Conservation (phyloP, 441 rosid species). For the Syzygium syzygioides region DNA sequence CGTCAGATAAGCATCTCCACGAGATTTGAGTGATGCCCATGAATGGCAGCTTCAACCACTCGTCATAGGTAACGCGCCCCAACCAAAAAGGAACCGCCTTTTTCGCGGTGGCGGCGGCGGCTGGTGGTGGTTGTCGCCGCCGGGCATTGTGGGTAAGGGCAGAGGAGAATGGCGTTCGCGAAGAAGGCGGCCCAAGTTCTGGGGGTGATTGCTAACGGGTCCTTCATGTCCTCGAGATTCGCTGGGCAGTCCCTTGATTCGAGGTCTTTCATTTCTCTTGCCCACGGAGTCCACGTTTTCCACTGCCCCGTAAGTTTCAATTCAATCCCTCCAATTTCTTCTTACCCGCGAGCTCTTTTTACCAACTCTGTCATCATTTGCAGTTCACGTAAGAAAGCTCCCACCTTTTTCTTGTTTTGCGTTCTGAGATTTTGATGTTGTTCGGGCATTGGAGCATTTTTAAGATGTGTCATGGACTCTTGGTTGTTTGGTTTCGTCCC, state of each 20-base stretch:
- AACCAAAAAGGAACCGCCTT: not conserved
- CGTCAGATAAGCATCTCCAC: not conserved
- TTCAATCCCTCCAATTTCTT: not conserved
- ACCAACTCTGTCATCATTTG: not conserved
- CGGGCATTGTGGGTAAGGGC: not conserved
- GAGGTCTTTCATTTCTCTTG: constrained; percentile 36
- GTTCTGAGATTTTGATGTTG: not conserved
- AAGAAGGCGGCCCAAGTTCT: constrained; percentile 15
- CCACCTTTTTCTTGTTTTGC: not conserved
- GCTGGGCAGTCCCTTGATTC: constrained; percentile 39
- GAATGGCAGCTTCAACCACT: not conserved
- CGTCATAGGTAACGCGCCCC: not conserved
- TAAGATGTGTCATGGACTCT: not conserved
- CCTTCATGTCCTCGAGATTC: constrained; percentile 30
- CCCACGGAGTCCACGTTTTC: constrained; percentile 86
- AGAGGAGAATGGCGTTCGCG: not conserved
- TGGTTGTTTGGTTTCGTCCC: not conserved
- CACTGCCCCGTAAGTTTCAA: constrained; percentile 64
- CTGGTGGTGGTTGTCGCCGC: not conserved
- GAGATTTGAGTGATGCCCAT: not conserved
- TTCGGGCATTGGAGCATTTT: not conserved
- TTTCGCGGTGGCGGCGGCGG: not conserved
- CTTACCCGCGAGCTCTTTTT: not conserved
- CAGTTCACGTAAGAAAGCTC: not conserved
- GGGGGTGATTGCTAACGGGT: constrained; percentile 38